These are phyloP conservation scores for Syncephalastrum contaminatum DNA, from an alignment of 371 early-diverging fungal genomes.

Conservation along the genomic window DNA sequence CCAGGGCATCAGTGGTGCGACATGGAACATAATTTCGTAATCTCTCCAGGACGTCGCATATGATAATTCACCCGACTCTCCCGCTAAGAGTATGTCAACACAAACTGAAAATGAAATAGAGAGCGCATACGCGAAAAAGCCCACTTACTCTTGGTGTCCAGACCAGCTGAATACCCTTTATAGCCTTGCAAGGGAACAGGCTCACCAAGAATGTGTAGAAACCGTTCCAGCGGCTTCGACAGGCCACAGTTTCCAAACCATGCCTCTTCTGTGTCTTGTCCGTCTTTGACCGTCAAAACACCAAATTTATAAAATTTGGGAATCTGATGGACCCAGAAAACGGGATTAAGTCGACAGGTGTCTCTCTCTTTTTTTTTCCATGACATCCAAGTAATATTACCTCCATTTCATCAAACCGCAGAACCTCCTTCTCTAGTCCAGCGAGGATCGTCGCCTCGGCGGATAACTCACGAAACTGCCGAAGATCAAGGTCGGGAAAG, in stretches of 20 bases:
- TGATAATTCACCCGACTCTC: slow-evolving; percentile 75
- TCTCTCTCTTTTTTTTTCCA: slow-evolving; percentile 1
- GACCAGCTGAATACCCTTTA: slow-evolving; percentile 78
- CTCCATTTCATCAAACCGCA: slow-evolving; percentile 57
- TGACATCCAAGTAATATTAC: slow-evolving; percentile 14
- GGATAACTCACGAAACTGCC: slow-evolving; percentile 35
- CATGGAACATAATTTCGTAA: slow-evolving; percentile 88
- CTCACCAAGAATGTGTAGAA: slow-evolving; percentile 70
- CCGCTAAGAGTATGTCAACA: slow-evolving; percentile 29
- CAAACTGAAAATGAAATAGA: neutral
- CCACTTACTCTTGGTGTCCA: slow-evolving; percentile 77
- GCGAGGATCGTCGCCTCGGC: slow-evolving; percentile 42
- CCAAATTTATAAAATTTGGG: slow-evolving; percentile 84
- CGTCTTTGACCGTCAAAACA: slow-evolving; percentile 59
- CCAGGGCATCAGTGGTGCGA: slow-evolving; percentile 76
- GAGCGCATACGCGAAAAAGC: too few relatives aligned
- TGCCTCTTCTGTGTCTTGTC: slow-evolving; percentile 74
- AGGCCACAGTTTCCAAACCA: slow-evolving; percentile 70
- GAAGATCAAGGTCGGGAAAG: slow-evolving; percentile 29
- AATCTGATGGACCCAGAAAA: slow-evolving; percentile 38
- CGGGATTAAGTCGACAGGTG: slow-evolving; percentile 1
- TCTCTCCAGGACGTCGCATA: slow-evolving; percentile 76
- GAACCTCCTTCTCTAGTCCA: slow-evolving; percentile 58
- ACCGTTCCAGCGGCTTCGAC: slow-evolving; percentile 61
- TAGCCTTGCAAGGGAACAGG: slow-evolving; percentile 74